A percentile compares a stretch with the other conserved stretches of the same genome.
Conservation (phyloP, 2,329 filamentous ascomycete genomes). For the Fonsecaea pedrosoi region DNA sequence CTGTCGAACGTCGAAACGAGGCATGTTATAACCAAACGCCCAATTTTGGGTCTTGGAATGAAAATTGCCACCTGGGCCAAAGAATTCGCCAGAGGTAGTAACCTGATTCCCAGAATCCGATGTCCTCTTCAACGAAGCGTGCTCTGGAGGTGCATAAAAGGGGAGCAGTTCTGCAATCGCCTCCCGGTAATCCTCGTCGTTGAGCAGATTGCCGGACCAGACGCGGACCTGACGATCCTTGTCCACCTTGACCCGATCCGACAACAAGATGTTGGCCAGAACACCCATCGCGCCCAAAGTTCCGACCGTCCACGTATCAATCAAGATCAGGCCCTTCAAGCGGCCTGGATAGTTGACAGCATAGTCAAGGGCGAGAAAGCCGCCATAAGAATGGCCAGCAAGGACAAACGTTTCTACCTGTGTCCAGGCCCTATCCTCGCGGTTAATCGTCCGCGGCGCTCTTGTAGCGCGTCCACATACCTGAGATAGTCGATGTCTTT, state of each 20-base stretch:
- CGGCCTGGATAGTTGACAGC: constrained; percentile 17
- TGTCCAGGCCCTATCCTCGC: constrained; percentile 3
- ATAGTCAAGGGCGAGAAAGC: constrained; percentile 30
- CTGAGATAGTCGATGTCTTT: constrained; percentile 30
- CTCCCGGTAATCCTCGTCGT: constrained; percentile 21
- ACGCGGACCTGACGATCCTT: constrained; percentile 26
- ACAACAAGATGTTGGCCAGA: constrained; percentile 25
- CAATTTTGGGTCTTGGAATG: constrained; percentile 26
- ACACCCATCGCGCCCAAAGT: constrained; percentile 23
- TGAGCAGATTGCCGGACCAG: constrained; percentile 25
- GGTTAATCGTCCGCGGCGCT: neutral
- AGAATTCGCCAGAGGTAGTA: constrained; percentile 12
- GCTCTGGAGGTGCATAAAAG: constrained; percentile 21
- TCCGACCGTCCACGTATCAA: constrained; percentile 24
- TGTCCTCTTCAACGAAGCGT: neutral
- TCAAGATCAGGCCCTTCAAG: constrained; percentile 19
- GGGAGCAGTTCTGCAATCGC: constrained; percentile 19
- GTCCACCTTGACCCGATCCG: constrained; percentile 20
- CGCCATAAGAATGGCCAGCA: constrained; percentile 28
- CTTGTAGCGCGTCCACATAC: constrained; percentile 3
- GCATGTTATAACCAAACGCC: constrained; percentile 25
- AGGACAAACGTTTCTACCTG: constrained; percentile 27
- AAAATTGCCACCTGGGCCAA: constrained; percentile 1
- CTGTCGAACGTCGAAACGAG: constrained; percentile 26
- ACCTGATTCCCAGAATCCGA: neutral